A percentile compares a stretch with the other conserved stretches of the same genome.
Evolutionary conservation across 352 stramenopile genomes (phyloP).

Genomic region (Phytophthora quininea): DNA sequence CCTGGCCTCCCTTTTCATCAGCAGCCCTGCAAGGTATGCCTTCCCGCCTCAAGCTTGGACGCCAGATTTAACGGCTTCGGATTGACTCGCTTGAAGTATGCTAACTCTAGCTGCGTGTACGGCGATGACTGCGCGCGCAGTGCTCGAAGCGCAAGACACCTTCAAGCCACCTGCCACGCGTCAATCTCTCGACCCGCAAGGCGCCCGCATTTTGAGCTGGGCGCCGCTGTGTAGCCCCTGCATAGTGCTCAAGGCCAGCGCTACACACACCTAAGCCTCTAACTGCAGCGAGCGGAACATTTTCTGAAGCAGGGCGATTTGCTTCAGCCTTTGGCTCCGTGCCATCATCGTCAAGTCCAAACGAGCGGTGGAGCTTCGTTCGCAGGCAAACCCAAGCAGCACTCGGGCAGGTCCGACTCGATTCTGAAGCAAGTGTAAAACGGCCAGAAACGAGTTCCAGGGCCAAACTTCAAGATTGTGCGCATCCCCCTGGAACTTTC

Average conservation of each 20-base stretch:
- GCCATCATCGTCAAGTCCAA: not conserved
- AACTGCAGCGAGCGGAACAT: not conserved
- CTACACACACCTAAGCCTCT: not conserved
- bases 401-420: not conserved
- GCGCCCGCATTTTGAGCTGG: not conserved
- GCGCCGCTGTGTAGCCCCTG: not conserved
- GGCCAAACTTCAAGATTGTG: slow-evolving; percentile 1
- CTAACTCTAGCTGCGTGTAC: slow-evolving; percentile 28
- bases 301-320: slow-evolving; percentile 1
- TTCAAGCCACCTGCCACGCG: slow-evolving; percentile 13
- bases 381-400: not conserved
- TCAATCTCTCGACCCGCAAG: not conserved
- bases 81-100: slow-evolving; percentile 15
- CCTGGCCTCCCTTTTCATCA: too few species aligned
- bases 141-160: slow-evolving; percentile 37
- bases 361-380: not conserved
- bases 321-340: slow-evolving; percentile 1
- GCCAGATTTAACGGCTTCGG: slow-evolving; percentile 21
- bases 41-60: not conserved
- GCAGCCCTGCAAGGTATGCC: too few species aligned
- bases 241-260: not conserved
- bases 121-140: slow-evolving; percentile 25
- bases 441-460: not conserved
- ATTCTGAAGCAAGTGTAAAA: not conserved
- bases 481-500: too few species aligned